phyloP scores from a whole-genome alignment of 345 rosid species.

The Hevea brasiliensis region DNA sequence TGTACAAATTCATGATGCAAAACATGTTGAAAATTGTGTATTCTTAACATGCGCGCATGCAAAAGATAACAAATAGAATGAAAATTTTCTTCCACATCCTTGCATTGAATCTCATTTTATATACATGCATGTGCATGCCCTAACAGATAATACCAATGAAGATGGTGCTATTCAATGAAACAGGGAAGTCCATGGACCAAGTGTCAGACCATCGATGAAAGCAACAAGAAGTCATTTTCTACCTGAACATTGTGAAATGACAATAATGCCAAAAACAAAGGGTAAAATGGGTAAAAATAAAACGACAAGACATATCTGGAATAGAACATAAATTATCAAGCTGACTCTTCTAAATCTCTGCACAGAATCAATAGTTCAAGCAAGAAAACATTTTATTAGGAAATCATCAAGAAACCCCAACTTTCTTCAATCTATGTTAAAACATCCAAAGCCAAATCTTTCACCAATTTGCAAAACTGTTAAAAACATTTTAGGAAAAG shows the following conservation, averaged over 20 bases:
- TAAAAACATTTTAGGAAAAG: neutral
- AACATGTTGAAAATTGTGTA: neutral
- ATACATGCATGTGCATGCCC: neutral
- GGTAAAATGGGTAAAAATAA: no score
- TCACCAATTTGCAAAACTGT: neutral
- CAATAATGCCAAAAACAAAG: neutral
- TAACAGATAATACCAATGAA: neutral
- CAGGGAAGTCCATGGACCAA: neutral
- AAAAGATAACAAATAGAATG: neutral
- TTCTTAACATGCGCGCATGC: neutral
- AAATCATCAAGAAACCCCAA: neutral
- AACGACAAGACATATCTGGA: no score
- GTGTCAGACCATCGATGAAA: neutral
- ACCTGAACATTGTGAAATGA: neutral
- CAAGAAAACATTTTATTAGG: neutral
- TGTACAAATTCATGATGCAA: constrained; percentile 1
- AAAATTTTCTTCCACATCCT: neutral
- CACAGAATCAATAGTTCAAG: neutral
- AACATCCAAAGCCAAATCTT: neutral
- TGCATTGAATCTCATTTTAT: neutral
- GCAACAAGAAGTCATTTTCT: neutral
- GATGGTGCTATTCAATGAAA: neutral
- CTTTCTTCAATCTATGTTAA: neutral
- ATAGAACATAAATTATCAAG: neutral
- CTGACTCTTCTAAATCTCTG: neutral